These are phyloP conservation scores for Backusella liffmaniae DNA, from an alignment of 192 early-diverging fungal genomes.

Conservation along the genomic window DNA sequence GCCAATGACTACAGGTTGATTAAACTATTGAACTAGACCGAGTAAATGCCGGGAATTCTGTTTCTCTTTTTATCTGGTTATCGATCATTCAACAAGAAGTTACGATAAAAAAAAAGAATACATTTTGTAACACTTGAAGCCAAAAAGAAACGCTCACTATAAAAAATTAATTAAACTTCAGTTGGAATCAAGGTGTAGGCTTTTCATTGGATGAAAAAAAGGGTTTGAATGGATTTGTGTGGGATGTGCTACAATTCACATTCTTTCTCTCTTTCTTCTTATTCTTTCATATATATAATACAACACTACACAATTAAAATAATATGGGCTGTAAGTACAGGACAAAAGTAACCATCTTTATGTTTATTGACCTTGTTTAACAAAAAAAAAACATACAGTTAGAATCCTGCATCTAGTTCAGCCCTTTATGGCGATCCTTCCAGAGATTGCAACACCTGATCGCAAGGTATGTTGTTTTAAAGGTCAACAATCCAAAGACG, in stretches of 20 bases:
- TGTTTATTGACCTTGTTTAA: not conserved
- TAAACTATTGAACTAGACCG: not conserved
- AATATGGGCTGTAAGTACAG: not conserved
- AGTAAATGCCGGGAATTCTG: not conserved
- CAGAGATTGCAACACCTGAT: slow-evolving; percentile 96
- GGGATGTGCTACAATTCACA: not conserved
- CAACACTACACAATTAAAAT: not conserved
- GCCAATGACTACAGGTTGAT: not conserved
- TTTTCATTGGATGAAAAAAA: slow-evolving; percentile 3
- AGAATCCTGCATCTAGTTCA: slow-evolving; percentile 94
- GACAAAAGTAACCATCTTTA: not conserved
- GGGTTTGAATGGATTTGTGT: not conserved
- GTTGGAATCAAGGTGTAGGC: not conserved
- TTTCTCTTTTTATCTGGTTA: not conserved
- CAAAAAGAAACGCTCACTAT: not conserved
- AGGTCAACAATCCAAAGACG: no score
- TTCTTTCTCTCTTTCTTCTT: not conserved
- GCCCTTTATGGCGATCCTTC: slow-evolving; percentile 98
- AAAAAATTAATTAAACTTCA: not conserved
- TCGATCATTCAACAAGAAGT: not conserved
- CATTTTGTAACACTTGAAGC: not conserved
- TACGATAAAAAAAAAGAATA: not conserved
- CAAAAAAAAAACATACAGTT: slow-evolving; percentile 48
- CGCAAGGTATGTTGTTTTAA: slow-evolving; percentile 72
- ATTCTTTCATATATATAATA: not conserved